Percentiles rank a stretch among this genome's conserved stretches.
phyloP scores from a whole-genome alignment of 2,329 filamentous ascomycete species.

The Samsoniella hepiali region DNA sequence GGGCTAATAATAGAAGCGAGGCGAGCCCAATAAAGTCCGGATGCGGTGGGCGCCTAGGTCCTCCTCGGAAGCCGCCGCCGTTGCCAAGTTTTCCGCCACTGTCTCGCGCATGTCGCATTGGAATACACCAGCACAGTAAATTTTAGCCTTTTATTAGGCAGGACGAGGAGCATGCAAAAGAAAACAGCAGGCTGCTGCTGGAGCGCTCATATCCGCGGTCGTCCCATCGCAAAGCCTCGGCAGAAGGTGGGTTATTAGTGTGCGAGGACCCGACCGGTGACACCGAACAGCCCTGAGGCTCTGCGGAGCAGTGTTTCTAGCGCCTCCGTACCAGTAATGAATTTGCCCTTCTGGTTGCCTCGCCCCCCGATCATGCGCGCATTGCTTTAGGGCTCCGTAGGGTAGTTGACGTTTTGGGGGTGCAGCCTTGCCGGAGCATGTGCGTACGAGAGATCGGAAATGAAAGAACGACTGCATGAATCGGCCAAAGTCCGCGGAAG shows the following conservation, averaged over 20 bases:
- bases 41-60: neutral
- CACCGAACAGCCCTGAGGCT: neutral
- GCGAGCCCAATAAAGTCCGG: neutral
- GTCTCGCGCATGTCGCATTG: neutral
- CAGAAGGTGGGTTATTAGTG: neutral
- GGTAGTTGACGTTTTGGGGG: no score
- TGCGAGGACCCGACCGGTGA: neutral
- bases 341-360: no score
- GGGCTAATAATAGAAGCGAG: neutral
- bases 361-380: no score
- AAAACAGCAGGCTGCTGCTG: neutral
- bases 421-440: no score
- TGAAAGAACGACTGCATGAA: no score
- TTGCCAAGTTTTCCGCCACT: neutral
- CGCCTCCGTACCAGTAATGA: no score
- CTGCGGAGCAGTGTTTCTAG: neutral
- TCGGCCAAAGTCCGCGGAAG: no score
- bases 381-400: no score
- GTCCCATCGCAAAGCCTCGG: conserved; percentile 1
- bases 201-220: neutral
- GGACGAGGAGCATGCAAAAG: neutral
- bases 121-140: no score
- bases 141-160: neutral
- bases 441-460: no score
- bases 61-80: conserved; percentile 6